A percentile compares a stretch with the other conserved stretches of the same genome.
Conservation (phyloP, 768 basidiomycete species). For the Tremella mesenterica region DNA sequence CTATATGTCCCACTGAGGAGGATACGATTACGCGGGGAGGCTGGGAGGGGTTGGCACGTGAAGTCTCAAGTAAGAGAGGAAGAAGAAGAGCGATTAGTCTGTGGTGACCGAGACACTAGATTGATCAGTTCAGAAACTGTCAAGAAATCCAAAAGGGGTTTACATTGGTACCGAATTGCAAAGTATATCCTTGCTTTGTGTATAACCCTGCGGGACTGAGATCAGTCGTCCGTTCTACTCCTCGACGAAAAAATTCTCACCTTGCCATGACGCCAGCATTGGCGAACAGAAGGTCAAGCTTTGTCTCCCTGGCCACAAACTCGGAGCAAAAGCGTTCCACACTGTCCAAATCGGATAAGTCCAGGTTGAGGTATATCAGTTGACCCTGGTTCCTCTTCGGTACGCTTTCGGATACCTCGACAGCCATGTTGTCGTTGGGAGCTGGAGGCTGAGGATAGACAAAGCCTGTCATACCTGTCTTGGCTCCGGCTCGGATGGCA, state of each 20-base stretch:
- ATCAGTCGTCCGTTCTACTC: neutral
- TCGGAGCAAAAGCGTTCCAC: conserved; percentile 22
- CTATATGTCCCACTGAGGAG: conserved; percentile 28
- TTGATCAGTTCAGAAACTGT: neutral
- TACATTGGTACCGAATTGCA: conserved; percentile 40
- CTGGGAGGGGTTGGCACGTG: conserved; percentile 1
- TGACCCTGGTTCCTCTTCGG: conserved; percentile 4
- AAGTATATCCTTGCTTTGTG: conserved; percentile 33
- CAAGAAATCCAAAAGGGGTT: neutral
- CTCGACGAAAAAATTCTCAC: conserved; percentile 13
- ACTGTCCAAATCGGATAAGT: conserved; percentile 30
- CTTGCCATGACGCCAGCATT: conserved; percentile 41
- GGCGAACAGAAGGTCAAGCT: conserved; percentile 28
- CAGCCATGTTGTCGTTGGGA: no score
- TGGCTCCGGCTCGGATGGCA: conserved; percentile 14
- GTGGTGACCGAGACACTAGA: conserved; percentile 27
- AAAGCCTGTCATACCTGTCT: neutral
- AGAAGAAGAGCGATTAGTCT: conserved; percentile 22
- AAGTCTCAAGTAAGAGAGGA: conserved; percentile 15
- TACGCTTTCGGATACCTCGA: no score
- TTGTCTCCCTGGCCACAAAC: conserved; percentile 16
- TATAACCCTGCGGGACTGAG: conserved; percentile 21
- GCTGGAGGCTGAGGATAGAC: no score
- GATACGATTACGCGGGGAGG: conserved; percentile 26
- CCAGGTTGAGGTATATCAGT: conserved; percentile 26